phyloP scores from a whole-genome alignment of 257 asterid species.

The Solanum chaucha region DNA sequence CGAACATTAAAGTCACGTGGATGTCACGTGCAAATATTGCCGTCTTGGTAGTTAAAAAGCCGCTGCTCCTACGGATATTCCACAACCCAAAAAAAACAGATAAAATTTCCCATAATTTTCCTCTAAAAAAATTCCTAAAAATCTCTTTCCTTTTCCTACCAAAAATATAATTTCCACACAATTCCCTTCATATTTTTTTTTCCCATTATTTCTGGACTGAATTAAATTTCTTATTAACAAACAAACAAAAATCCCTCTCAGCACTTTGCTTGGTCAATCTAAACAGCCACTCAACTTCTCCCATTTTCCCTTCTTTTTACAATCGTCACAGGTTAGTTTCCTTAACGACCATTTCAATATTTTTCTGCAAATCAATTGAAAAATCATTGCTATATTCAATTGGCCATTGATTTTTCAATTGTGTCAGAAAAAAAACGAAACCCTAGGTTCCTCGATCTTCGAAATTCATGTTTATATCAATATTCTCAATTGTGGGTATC shows the following conservation, averaged over 20 bases:
- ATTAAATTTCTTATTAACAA: not conserved
- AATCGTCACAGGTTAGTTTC: constrained; percentile 19
- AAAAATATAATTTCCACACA: not conserved
- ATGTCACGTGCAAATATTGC: not conserved
- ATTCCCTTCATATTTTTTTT: not conserved
- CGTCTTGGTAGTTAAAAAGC: not conserved
- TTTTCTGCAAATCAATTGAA: not conserved
- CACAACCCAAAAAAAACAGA: not conserved
- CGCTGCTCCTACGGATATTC: not conserved
- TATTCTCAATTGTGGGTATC: not conserved
- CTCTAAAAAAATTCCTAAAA: not conserved
- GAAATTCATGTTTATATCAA: constrained; percentile 10
- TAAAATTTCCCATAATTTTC: not conserved
- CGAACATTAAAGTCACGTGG: not conserved
- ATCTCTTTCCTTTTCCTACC: not conserved
- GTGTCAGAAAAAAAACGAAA: constrained; percentile 14
- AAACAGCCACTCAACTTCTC: constrained; percentile 2
- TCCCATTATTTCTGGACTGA: not conserved
- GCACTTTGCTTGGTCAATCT: not conserved
- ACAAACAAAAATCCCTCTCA: not conserved
- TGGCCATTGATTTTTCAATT: constrained; percentile 4
- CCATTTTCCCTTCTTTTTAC: not conserved
- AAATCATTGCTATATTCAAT: not conserved
- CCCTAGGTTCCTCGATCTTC: constrained; percentile 32
- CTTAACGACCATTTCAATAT: constrained; percentile 1